These are phyloP conservation scores for Coccomyxa subellipsoidea DNA, from an alignment of 163 green algal species.

Conservation along the genomic window DNA sequence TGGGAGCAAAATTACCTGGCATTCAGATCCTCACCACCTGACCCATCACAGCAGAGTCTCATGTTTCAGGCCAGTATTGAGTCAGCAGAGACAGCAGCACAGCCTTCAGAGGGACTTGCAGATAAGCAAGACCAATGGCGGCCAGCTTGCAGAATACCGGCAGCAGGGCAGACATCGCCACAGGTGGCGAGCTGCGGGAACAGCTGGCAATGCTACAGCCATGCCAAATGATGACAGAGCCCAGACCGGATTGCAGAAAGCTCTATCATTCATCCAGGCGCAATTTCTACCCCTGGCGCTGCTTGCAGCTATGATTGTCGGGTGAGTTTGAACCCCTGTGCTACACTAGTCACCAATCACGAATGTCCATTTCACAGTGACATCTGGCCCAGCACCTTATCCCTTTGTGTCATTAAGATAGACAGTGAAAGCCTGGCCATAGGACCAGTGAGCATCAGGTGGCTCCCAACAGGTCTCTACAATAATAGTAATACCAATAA, in stretches of 20 bases:
- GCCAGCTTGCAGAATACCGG: too few relatives aligned
- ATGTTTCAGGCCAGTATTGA: not conserved
- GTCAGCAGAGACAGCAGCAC: not conserved
- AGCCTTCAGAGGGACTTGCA: not conserved
- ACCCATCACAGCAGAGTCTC: not conserved
- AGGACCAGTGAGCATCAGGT: too few relatives aligned
- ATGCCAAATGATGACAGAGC: not conserved
- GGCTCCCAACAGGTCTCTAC: too few relatives aligned
- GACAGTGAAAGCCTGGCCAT: too few relatives aligned
- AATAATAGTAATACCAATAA: too few relatives aligned
- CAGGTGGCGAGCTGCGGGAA: not conserved
- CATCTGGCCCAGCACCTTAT: not conserved
- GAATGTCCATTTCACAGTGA: not conserved
- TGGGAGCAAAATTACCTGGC: not conserved
- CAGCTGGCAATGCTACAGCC: not conserved
- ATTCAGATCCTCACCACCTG: not conserved
- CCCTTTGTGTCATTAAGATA: too few relatives aligned
- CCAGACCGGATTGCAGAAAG: not conserved
- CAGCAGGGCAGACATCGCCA: not conserved
- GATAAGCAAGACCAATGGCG: too few relatives aligned
- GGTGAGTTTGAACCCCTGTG: slow-evolving; percentile 5
- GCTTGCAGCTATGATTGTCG: slow-evolving; percentile 20
- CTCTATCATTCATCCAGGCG: not conserved
- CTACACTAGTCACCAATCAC: not conserved
- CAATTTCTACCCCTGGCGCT: slow-evolving; percentile 33